Evolutionary conservation across 768 basidiomycete genomes (phyloP), one percentile per base, ranked within the genome.

Genomic region (Macrocybe gigantea): DNA sequence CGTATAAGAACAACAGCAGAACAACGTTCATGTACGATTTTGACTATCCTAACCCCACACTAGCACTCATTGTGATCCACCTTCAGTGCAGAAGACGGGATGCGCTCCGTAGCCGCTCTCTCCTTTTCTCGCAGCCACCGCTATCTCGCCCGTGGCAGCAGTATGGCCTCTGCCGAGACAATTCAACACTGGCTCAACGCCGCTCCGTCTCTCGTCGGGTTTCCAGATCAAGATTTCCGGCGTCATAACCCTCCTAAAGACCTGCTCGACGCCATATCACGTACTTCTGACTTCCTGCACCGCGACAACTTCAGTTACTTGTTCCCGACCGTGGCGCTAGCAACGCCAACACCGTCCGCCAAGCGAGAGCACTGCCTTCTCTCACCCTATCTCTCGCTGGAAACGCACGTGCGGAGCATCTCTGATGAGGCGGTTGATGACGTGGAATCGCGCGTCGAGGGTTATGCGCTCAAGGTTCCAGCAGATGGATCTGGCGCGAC

Each of bases 231-330:
- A 64, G 7, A 66, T 83, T 43, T 65, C 78, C 30, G 61, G 66
- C 29, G 53, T 79, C 33, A 62, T 30, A 63, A 71, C 47, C 60
- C 76, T 2, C 81, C 84, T 0, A 48, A 58, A 11, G 85, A 88
- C 62, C 70, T 88, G 41, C 49, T 62, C 39, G 75, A 71, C 11
- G 85, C 85, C 13, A 72, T 78, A 7, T 32, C 63, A 15, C 77
- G 78, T 40, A 77, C 80, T 1, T 59, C 66, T 43, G 36, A 44
- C 5, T 70, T 63, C 56, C 57, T 85, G 15, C 54, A 58, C 39
- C 74, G 60, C 1, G 85, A 87, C 65, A 73, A 80, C 77, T 84
- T 13, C 70, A 74, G 48, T 71, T 76, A 3, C 73, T 88, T 37
- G 75, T 80, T 30, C 67, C 78, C 31, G 82, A 80, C 30, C 79